These are phyloP conservation scores for Populus hybrid DNA, from an alignment of 441 rosid genomes.

Conservation along the genomic window DNA sequence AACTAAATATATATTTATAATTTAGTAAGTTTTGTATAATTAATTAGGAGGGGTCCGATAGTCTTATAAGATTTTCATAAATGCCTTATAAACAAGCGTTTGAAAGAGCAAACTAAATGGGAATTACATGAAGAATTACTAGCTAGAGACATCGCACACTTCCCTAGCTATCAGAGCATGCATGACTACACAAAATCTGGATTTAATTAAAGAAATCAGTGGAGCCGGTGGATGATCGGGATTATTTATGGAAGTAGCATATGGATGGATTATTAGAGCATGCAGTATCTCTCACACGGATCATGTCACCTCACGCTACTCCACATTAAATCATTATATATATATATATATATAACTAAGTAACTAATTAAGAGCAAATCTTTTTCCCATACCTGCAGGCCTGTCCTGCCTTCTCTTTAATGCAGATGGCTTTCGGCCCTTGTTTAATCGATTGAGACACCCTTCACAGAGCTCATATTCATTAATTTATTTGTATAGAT, in stretches of 20 bases:
- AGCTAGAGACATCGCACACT: too few species aligned
- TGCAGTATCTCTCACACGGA: neutral
- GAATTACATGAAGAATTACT: too few species aligned
- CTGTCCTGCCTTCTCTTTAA: neutral
- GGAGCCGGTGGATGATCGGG: neutral
- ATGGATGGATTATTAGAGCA: constrained; percentile 13
- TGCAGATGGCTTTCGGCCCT: neutral
- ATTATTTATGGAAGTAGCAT: neutral
- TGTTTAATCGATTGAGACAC: neutral
- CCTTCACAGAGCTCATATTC: neutral
- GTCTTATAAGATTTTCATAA: too few species aligned
- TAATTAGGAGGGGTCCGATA: too few species aligned
- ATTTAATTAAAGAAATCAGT: too few species aligned
- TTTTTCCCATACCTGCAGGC: neutral
- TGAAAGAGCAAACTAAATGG: too few species aligned
- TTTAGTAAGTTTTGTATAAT: too few species aligned
- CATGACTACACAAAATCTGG: too few species aligned
- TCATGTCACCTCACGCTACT: neutral
- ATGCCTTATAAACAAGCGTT: too few species aligned
- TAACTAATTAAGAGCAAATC: constrained; percentile 1
- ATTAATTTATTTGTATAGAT: neutral
- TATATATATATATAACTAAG: too few species aligned
- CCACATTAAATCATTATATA: neutral
- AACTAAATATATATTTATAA: too few species aligned
- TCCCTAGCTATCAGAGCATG: too few species aligned